These are phyloP conservation scores for Puccinia novopanici DNA, from an alignment of 1,284 basidiomycete genomes.

Conservation along the genomic window DNA sequence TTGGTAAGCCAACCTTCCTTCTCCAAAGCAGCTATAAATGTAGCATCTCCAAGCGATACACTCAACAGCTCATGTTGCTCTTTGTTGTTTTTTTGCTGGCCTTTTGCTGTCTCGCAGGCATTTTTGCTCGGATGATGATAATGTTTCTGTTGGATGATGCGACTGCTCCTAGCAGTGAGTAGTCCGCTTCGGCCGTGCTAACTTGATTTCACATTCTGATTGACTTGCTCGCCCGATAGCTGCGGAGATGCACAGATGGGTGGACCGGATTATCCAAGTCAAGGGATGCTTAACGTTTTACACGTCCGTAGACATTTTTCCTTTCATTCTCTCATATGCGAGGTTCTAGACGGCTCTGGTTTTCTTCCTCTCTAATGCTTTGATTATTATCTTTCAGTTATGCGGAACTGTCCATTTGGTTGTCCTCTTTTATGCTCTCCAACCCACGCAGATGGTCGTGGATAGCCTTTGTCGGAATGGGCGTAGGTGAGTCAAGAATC, in stretches of 20 bases:
- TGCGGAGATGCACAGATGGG: conserved; percentile 39
- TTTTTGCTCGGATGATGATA: conserved; percentile 41
- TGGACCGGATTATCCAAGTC: conserved; percentile 1
- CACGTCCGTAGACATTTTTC: conserved; percentile 8
- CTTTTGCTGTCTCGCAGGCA: conserved; percentile 2
- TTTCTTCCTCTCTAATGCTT: background rate
- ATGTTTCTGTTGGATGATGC: conserved; percentile 39
- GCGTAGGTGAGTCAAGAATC: conserved; percentile 7
- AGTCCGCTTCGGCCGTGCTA: background rate
- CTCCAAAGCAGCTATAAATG: background rate
- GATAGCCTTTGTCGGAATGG: conserved; percentile 25
- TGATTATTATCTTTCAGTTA: background rate
- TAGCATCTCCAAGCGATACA: background rate
- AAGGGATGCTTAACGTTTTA: conserved; percentile 37
- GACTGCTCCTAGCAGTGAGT: conserved; percentile 42
- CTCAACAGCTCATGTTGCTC: background rate
- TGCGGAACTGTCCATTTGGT: conserved; percentile 29
- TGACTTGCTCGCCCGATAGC: background rate
- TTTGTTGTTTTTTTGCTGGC: background rate
- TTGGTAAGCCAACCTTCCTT: conserved; percentile 14
- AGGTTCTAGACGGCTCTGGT: background rate
- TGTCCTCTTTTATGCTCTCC: conserved; percentile 13
- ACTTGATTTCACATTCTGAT: background rate
- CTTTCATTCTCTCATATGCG: background rate
- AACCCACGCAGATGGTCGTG: conserved; percentile 21